Evolutionary conservation across 805 yeast genomes (phyloP).

Genomic region (Lachancea kluyveri): DNA sequence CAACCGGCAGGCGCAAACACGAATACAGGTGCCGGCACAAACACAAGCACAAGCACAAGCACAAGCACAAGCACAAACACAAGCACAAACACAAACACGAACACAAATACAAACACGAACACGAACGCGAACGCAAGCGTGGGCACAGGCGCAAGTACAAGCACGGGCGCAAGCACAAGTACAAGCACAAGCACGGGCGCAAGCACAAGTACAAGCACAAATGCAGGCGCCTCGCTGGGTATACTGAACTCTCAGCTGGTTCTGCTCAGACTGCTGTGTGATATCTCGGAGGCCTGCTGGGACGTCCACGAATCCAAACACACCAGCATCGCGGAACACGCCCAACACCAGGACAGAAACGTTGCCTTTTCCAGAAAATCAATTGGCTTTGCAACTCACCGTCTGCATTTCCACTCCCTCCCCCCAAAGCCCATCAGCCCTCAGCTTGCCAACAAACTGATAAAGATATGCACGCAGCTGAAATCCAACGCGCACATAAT

Average conservation of each 20-base stretch:
- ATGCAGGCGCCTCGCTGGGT: too few species aligned
- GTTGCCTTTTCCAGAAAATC: conserved; percentile 18
- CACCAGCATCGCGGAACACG: conserved; percentile 19
- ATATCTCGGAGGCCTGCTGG: conserved; percentile 37
- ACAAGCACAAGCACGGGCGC: too few species aligned
- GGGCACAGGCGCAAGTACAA: too few species aligned
- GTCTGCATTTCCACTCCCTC: conserved; percentile 29
- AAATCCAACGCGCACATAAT: conserved; percentile 30
- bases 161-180: too few species aligned
- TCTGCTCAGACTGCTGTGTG: conserved; percentile 35
- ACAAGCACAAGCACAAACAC: too few species aligned
- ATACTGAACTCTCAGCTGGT: conserved; percentile 31
- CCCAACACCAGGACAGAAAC: conserved; percentile 14
- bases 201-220: too few species aligned
- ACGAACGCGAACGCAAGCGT: too few species aligned
- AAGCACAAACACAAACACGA: too few species aligned
- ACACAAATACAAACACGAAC: too few species aligned
- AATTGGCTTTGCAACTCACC: conserved; percentile 30
- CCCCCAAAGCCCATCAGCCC: conserved; percentile 29
- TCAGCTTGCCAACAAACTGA: conserved; percentile 23
- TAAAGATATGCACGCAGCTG: conserved; percentile 25
- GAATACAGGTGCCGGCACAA: too few species aligned
- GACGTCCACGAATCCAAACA: conserved; percentile 27
- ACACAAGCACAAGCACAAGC: too few species aligned
- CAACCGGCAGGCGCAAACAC: too few species aligned